phyloP scores from a whole-genome alignment of 371 early-diverging fungal genomes.

The Parasitella parasitica region DNA sequence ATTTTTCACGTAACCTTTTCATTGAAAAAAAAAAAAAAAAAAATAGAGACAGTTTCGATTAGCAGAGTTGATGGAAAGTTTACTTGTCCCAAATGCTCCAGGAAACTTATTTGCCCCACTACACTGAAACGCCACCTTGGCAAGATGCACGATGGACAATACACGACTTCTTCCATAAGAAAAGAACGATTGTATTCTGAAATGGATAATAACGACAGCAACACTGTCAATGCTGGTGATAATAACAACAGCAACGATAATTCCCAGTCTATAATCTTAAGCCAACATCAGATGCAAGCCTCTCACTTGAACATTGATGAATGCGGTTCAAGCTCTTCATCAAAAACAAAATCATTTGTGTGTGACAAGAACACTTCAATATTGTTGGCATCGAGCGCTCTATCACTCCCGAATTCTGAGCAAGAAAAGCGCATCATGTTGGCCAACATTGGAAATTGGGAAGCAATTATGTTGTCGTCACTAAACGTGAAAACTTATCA shows the following conservation, averaged over 20 bases:
- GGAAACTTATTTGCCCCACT: constrained; percentile 1
- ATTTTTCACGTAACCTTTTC: background rate
- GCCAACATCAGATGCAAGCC: too few species aligned
- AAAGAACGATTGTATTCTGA: too few species aligned
- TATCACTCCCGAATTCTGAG: background rate
- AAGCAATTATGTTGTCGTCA: too few species aligned
- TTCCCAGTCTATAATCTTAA: too few species aligned
- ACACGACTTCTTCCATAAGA: too few species aligned
- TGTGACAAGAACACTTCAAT: background rate
- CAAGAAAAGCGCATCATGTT: constrained; percentile 2
- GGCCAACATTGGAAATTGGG: constrained; percentile 7
- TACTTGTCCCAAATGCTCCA: constrained; percentile 6
- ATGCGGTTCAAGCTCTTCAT: too few species aligned
- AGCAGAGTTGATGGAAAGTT: constrained; percentile 8
- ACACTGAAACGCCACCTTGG: constrained; percentile 9
- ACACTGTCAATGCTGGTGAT: too few species aligned
- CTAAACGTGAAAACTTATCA: background rate
- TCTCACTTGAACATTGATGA: too few species aligned
- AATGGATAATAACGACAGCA: too few species aligned
- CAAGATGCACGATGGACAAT: background rate
- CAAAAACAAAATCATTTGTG: too few species aligned
- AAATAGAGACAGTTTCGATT: background rate
- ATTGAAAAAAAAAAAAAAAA: constrained; percentile 8
- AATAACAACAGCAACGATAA: too few species aligned
- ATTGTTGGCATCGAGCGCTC: background rate